Base-by-base conservation (phyloP, 2,329 filamentous ascomycete species). In the Neospermospora avenae region DNA sequence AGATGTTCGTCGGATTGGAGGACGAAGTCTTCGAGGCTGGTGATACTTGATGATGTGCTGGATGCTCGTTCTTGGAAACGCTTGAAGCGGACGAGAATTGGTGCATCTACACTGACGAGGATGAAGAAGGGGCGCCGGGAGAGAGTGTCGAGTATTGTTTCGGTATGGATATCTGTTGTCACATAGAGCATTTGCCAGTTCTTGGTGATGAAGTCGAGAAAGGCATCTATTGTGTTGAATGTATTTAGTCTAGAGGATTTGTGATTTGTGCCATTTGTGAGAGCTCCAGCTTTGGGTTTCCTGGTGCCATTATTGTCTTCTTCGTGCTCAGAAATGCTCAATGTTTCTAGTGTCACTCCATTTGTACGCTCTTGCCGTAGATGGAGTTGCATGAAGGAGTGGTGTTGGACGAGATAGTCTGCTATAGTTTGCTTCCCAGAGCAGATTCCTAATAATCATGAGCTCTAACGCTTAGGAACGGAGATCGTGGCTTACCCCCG, bases 351-450 rank as follows among this genome's bases (percentile, higher is more conserved):
- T 13, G 41, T 22, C 10, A 58, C 53, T 4, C 60, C 56, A 51
- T 65, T 62, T 22, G 39, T 42, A 5, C 39, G 39, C 3, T 65
- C 58, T 31, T 64, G 58, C 7, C 69, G 75, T 31, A 96, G 80
- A 68, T 84, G 81, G 59, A 97, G 82, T 49, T 84, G 84, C 62
- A 83, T 85, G 76, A 98, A 99, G 63, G 84, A 86, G 75, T 97
- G 89, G 65, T 93, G 84, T 65, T 92, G 84, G 65, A 93, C 84
- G 8, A 99, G 84, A 73, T 96, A 97, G 57, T 90, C 84, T 60
- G 92, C 92, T 65, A 98, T 90, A 10, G 91, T 91, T 72, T 86
- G 87, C 78, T 97, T 98, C 70, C 95, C 95, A 52, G 93, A 87
- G 78, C 93, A 98, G 70, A 97, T 93, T 71, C 90, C 93, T 95